Evolutionary conservation across 148 eudicot species (phyloP).

Genomic region (Cornus kousa): DNA sequence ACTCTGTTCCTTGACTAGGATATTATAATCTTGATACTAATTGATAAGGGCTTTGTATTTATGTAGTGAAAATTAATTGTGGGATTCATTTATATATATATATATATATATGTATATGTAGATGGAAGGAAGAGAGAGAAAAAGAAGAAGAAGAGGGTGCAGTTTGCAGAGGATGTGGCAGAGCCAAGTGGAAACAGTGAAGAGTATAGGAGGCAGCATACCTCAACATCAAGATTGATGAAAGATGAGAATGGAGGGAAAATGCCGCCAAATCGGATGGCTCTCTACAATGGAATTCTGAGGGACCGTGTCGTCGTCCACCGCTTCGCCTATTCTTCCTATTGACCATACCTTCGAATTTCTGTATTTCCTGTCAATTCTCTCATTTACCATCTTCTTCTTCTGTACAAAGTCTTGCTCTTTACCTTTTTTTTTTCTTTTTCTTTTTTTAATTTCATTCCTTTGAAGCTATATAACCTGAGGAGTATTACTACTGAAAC

Average conservation of each 20-base stretch:
- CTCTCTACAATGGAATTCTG: conserved; percentile 74
- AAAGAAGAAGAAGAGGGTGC: conserved; percentile 71
- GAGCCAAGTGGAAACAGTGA: conserved; percentile 66
- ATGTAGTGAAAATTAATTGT: no score
- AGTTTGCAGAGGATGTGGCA: conserved; percentile 86
- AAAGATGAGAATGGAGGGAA: conserved; percentile 16
- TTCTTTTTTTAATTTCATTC: no score
- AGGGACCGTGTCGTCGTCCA: conserved; percentile 54
- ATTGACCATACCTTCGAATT: conserved; percentile 12
- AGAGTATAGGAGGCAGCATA: conserved; percentile 50
- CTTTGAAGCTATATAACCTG: no score
- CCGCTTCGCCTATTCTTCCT: conserved; percentile 48
- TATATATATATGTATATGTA: neutral
- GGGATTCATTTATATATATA: neutral
- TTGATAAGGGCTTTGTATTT: no score
- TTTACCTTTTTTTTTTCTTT: no score
- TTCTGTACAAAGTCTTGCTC: neutral
- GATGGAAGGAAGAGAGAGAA: conserved; percentile 25
- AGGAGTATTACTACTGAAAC: no score
- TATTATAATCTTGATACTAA: no score
- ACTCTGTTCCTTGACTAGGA: no score
- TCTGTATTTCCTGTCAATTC: neutral
- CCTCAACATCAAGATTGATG: neutral
- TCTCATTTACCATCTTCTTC: neutral
- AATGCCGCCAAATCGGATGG: conserved; percentile 71